Evolutionary conservation across 2,329 filamentous ascomycete species (phyloP), one percentile per base, ranked within the genome.

Genomic region (Fusarium algeriense): DNA sequence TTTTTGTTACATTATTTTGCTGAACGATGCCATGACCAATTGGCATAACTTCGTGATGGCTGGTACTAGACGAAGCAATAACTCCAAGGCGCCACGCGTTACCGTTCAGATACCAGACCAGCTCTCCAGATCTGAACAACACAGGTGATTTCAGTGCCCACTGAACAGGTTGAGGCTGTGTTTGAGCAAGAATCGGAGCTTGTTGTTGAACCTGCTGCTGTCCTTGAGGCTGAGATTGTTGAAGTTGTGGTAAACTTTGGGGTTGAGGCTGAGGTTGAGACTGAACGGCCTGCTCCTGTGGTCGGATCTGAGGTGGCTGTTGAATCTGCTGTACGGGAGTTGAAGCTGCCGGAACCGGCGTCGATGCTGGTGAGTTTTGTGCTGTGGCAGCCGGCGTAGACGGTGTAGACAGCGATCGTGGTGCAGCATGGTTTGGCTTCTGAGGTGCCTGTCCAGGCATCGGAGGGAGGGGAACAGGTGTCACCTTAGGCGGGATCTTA

Each of bases 81-180:
- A 87, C 76, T 8, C 85, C 85, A 1, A 87, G 78, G 37, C 85
- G 83, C 84, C 85, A 87, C 2, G 83, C 82, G 26, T 78, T 80
- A 10, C 80, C 80, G 28, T 84, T 84, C 67, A 83, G 81, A 62
- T 81, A 87, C 85, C 85, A 87, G 9, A 87, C 83, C 19, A 86
- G 77, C 67, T 87, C 85, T 41, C 85, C 85, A 3, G 80, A 77
- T 55, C 85, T 82, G 69, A 86, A 87, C 12, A 87, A 75, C 6
- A 79, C 69, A 19, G 79, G 70, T 62, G 77, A 71, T 63, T 81
- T 78, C 38, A 83, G 66, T 20, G 75, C 71, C 81, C 81, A 83
- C 35, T 72, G 72, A 17, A 57, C 41, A 37, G 70, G 50, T 28
- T 76, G 74, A 8, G 64, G 65, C 58, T 70, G 69, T 15, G 67